Conservation (phyloP, 768 basidiomycete genomes). For the Lactarius quietus region DNA sequence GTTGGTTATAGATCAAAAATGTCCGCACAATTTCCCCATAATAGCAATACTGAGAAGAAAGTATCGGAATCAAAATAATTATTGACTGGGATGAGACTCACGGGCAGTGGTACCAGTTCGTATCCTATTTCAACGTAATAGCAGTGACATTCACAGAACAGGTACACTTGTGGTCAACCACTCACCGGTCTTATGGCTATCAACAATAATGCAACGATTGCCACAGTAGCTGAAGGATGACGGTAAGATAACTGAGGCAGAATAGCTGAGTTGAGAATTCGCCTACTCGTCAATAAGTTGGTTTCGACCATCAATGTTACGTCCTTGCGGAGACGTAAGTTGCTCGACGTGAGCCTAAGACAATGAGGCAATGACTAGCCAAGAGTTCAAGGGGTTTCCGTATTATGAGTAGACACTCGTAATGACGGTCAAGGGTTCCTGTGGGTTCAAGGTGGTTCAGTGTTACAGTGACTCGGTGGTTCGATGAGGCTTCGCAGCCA, state of each 20-base stretch:
- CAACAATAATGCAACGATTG: neutral
- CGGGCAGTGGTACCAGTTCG: slow-evolving; percentile 15
- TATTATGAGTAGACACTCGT: no score
- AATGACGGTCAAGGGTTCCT: no score
- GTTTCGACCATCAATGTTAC: no score
- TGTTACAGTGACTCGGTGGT: no score
- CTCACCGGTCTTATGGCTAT: neutral
- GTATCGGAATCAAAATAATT: neutral
- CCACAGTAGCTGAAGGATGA: neutral
- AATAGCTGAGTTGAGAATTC: neutral
- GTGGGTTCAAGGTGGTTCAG: no score
- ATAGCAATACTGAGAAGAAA: neutral
- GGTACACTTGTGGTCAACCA: neutral
- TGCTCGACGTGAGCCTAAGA: no score
- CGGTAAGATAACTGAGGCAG: neutral
- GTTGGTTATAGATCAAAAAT: neutral
- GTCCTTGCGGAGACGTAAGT: no score
- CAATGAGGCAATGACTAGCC: no score
- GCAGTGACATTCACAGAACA: neutral
- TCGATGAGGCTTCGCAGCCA: no score
- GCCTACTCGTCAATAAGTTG: no score
- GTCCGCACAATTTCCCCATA: slow-evolving; percentile 15
- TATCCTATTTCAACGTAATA: slow-evolving; percentile 2
- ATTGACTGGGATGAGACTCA: neutral
- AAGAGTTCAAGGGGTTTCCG: no score